phyloP scores from a whole-genome alignment of 306 rosid genomes.

The Morella rubra region DNA sequence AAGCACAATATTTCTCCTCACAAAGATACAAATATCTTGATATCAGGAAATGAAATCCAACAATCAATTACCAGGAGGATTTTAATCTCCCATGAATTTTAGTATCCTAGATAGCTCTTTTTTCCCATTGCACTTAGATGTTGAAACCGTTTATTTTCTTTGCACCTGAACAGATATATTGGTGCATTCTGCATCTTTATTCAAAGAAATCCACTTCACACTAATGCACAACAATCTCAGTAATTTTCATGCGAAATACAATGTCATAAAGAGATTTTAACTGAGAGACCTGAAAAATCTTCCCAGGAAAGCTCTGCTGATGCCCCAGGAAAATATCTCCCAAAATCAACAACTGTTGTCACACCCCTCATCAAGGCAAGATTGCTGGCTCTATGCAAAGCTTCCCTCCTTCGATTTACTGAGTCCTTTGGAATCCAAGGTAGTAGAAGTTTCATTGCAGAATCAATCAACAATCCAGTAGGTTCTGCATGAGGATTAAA shows the following conservation, averaged over 20 bases:
- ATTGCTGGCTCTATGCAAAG: conserved; percentile 66
- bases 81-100: background rate
- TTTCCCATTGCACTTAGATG: background rate
- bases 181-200: background rate
- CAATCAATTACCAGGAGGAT: background rate
- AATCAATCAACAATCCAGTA: conserved; percentile 74
- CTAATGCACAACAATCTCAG: no score
- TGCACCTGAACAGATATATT: no score
- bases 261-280: conserved; percentile 7
- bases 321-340: conserved; percentile 70
- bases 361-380: conserved; percentile 68
- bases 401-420: conserved; percentile 75
- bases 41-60: background rate
- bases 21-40: background rate
- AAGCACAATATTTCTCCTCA: background rate
- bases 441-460: conserved; percentile 52
- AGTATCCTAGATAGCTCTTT: background rate
- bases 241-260: conserved; percentile 9
- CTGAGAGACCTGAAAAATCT: conserved; percentile 73
- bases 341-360: conserved; percentile 87
- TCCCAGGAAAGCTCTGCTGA: conserved; percentile 66
- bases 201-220: no score
- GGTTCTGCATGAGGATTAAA: conserved; percentile 54
- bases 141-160: background rate
- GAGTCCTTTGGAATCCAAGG: conserved; percentile 63